These are phyloP conservation scores for Suillus subluteus DNA, from an alignment of 768 basidiomycete genomes.

Conservation along the genomic window DNA sequence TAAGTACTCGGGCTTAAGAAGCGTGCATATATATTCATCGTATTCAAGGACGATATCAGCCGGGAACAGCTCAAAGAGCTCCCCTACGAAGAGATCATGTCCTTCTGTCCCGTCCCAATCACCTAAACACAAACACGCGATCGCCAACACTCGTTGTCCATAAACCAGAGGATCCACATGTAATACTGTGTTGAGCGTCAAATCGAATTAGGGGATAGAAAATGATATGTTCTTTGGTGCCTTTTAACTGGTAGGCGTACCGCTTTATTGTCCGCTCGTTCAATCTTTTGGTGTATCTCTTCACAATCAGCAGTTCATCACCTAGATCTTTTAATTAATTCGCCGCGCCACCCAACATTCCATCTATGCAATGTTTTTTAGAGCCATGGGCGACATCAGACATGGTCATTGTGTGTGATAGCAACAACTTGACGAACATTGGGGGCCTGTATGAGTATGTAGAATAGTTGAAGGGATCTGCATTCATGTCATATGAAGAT, in stretches of 20 bases:
- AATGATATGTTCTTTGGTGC: conserved; percentile 9
- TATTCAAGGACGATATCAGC: conserved; percentile 85
- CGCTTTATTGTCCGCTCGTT: too few relatives aligned
- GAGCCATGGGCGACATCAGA: background rate
- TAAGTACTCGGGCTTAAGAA: conserved; percentile 41
- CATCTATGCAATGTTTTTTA: background rate
- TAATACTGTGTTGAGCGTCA: background rate
- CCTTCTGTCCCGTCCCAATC: conserved; percentile 73
- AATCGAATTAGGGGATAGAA: background rate
- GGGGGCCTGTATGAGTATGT: too few relatives aligned
- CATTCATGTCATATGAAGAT: too few relatives aligned
- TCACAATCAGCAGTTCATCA: background rate
- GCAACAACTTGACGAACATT: background rate
- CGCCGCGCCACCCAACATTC: background rate
- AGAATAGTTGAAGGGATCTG: too few relatives aligned
- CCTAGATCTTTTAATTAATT: background rate
- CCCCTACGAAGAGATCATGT: conserved; percentile 93
- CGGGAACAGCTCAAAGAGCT: conserved; percentile 95
- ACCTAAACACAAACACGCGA: conserved; percentile 25
- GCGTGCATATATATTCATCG: conserved; percentile 5
- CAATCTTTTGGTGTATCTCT: background rate
- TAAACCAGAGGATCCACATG: background rate
- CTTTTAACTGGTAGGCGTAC: conserved; percentile 1
- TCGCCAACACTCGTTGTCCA: background rate
- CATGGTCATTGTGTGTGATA: background rate